Conservation (phyloP, 2,329 filamentous ascomycete species). For the Microdochium bolleyi region DNA sequence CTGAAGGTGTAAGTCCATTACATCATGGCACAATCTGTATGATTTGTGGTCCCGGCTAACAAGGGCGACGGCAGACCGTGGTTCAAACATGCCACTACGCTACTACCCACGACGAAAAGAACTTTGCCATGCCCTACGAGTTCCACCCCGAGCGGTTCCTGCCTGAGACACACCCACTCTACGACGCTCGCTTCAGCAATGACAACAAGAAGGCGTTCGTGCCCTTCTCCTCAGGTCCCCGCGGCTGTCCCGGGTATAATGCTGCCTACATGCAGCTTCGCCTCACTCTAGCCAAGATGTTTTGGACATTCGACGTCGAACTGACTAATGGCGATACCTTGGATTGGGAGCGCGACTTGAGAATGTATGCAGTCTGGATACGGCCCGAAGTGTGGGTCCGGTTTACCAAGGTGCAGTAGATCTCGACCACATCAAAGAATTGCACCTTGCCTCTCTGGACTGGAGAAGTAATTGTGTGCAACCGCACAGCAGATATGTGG, state of each 20-base stretch:
- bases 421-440: too few relatives aligned
- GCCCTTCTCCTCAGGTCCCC: constrained; percentile 26
- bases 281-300: neutral
- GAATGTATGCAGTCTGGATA: constrained; percentile 1
- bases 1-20: neutral
- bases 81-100: neutral
- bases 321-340: neutral
- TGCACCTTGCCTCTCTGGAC: too few relatives aligned
- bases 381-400: constrained; percentile 1
- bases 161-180: constrained; percentile 1
- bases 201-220: constrained; percentile 26
- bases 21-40: neutral
- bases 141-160: constrained; percentile 33
- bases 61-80: neutral
- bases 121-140: constrained; percentile 26
- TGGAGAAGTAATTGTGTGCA: too few relatives aligned
- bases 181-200: constrained; percentile 15
- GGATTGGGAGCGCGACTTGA: neutral
- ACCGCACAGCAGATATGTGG: too few relatives aligned
- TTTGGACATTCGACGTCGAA: neutral
- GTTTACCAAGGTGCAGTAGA: neutral
- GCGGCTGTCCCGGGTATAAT: constrained; percentile 32
- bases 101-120: constrained; percentile 8
- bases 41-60: neutral
- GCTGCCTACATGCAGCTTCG: constrained; percentile 4